Evolutionary conservation across 345 rosid species (phyloP).

Genomic region (Pistacia vera): DNA sequence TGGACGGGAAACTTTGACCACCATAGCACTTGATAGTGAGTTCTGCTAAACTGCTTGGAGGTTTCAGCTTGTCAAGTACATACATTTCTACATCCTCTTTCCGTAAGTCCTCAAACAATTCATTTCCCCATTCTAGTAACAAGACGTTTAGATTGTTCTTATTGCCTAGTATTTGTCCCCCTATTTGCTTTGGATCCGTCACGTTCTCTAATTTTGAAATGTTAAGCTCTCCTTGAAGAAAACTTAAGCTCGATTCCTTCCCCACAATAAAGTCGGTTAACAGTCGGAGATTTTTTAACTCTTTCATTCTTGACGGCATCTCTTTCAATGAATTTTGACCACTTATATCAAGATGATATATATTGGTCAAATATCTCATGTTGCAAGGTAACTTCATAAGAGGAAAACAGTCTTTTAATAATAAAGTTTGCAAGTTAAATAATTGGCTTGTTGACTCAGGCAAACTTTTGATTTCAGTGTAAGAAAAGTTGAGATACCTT

Average conservation of each 20-base stretch:
- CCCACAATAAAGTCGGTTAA: conserved; percentile 30
- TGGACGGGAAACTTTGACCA: neutral
- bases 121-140: neutral
- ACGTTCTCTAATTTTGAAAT: conserved; percentile 17
- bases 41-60: neutral
- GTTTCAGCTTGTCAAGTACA: neutral
- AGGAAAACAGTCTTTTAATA: conserved; percentile 8
- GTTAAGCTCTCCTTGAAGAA: conserved; percentile 28
- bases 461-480: neutral
- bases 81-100: neutral
- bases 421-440: conserved; percentile 16
- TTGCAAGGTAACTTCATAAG: conserved; percentile 25
- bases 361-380: conserved; percentile 20
- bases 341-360: conserved; percentile 29
- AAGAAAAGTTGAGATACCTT: neutral
- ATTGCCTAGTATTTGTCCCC: no score
- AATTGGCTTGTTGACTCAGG: conserved; percentile 2
- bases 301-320: conserved; percentile 24
- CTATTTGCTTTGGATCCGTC: neutral
- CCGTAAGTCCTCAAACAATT: neutral
- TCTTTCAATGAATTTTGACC: conserved; percentile 12
- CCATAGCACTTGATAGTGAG: neutral
- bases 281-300: conserved; percentile 19
- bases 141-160: neutral
- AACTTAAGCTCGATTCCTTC: conserved; percentile 8